Percentiles rank a stretch among this genome's conserved stretches.
These are phyloP conservation scores for Spirogloea muscicola DNA, from an alignment of 139 green algal genomes.

Conservation along the genomic window DNA sequence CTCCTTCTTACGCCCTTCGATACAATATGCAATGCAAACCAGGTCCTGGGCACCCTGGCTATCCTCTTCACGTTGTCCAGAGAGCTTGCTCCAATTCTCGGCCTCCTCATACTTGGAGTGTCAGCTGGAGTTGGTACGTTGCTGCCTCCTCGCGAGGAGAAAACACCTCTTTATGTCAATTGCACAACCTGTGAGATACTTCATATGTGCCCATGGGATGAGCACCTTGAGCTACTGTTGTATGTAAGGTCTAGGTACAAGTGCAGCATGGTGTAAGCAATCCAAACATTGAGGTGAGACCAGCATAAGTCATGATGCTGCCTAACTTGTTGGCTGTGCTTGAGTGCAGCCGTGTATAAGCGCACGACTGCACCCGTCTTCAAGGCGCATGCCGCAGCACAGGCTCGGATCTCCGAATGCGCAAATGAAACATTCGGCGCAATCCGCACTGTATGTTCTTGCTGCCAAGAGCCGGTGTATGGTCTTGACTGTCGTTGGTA, in stretches of 20 bases:
- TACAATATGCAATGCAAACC: no score
- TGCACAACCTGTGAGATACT: not conserved
- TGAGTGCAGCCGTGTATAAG: conserved; percentile 22
- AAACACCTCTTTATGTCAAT: not conserved
- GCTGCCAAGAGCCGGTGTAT: not conserved
- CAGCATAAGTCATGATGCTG: not conserved
- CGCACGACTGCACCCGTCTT: conserved; percentile 25
- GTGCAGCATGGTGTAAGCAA: no score
- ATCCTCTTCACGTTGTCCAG: conserved; percentile 24
- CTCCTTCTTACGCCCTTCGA: no score
- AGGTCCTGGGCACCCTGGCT: conserved; percentile 14
- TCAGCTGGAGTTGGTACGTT: conserved; percentile 8
- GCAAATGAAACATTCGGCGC: conserved; percentile 39
- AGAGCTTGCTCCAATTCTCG: conserved; percentile 28
- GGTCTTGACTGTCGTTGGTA: not conserved
- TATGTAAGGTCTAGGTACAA: no score
- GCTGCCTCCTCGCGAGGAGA: not conserved
- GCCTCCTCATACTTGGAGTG: conserved; percentile 3
- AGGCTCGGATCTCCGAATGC: conserved; percentile 15
- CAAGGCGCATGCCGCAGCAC: not conserved
- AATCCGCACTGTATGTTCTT: conserved; percentile 22
- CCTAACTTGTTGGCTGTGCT: not conserved
- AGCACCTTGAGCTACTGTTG: not conserved
- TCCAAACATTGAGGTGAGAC: no score
- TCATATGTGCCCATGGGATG: no score